These are phyloP conservation scores for Coleophoma cylindrospora DNA, from an alignment of 2,329 filamentous ascomycete species.

Conservation along the genomic window DNA sequence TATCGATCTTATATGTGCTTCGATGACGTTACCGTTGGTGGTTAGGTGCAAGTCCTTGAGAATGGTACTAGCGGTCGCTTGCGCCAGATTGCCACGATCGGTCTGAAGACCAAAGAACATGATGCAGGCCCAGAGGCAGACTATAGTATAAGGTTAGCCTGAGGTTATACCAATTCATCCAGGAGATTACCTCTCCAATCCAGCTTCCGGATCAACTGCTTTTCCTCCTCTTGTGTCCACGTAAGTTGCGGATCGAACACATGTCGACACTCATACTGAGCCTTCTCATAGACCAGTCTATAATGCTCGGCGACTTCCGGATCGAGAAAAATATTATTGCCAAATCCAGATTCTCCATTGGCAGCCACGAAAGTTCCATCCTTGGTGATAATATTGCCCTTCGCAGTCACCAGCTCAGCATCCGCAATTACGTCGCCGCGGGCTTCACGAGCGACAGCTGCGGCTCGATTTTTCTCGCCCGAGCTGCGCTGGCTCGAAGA, in stretches of 20 bases:
- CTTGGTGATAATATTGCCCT: not conserved
- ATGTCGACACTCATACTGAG: constrained; percentile 12
- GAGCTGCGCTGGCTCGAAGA: too few species aligned
- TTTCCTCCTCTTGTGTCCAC: constrained; percentile 12
- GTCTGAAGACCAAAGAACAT: constrained; percentile 59
- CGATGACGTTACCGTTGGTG: not conserved
- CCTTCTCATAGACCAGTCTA: constrained; percentile 7
- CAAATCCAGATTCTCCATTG: not conserved
- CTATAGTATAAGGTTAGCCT: not conserved
- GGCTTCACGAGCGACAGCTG: too few species aligned
- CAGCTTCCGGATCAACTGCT: constrained; percentile 6
- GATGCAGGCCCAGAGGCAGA: constrained; percentile 31
- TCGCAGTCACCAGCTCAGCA: too few species aligned
- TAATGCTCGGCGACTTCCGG: constrained; percentile 6
- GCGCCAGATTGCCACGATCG: constrained; percentile 52
- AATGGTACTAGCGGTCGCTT: constrained; percentile 57
- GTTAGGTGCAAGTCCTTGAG: constrained; percentile 38
- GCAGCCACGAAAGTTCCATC: not conserved
- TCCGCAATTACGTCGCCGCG: too few species aligned
- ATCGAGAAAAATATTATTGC: not conserved
- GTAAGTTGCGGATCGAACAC: constrained; percentile 9
- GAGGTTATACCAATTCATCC: too few species aligned
- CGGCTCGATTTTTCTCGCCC: too few species aligned
- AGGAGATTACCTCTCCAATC: not conserved
- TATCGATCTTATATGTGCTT: not conserved